phyloP scores from a whole-genome alignment of 208 protist species.

The Sergeia podlipaevii region DNA sequence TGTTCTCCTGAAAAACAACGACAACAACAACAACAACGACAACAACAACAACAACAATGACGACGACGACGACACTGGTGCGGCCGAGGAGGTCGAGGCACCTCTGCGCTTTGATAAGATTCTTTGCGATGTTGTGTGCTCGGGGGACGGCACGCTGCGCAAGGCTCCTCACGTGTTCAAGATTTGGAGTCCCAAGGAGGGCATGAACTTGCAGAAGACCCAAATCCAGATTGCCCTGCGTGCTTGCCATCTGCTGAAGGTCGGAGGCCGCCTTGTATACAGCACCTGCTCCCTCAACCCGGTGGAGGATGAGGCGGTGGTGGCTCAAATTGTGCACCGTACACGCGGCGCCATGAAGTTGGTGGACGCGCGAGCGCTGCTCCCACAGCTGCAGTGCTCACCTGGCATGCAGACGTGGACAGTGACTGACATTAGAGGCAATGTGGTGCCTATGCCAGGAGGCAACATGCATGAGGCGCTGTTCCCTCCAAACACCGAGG shows the following conservation, averaged over 20 bases:
- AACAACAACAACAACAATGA: constrained; percentile 24
- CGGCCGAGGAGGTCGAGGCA: constrained; percentile 42
- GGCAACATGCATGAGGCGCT: constrained; percentile 66
- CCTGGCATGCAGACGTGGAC: constrained; percentile 85
- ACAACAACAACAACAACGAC: constrained; percentile 22
- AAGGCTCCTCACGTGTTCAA: constrained; percentile 81
- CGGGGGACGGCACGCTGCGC: constrained; percentile 92
- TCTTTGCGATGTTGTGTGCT: constrained; percentile 94
- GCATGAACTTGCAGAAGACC: constrained; percentile 66
- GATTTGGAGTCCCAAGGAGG: constrained; percentile 77
- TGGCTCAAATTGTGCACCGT: constrained; percentile 81
- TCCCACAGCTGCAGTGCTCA: constrained; percentile 64
- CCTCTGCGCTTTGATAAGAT: constrained; percentile 91
- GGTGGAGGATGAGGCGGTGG: constrained; percentile 96
- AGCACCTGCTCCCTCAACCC: constrained; percentile 97
- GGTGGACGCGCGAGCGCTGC: constrained; percentile 77
- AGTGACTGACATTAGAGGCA: constrained; percentile 61
- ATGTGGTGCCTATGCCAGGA: constrained; percentile 29
- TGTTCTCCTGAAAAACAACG: constrained; percentile 17
- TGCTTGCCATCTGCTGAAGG: constrained; percentile 67
- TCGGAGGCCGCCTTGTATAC: constrained; percentile 93
- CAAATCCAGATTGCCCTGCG: constrained; percentile 87
- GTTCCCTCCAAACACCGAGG: constrained; percentile 68
- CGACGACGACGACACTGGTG: constrained; percentile 9
- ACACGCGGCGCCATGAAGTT: constrained; percentile 83